Percentiles rank a stretch among this genome's conserved stretches.
phyloP scores from a whole-genome alignment of 2,329 filamentous ascomycete genomes.

The Hypoxylon sp. region DNA sequence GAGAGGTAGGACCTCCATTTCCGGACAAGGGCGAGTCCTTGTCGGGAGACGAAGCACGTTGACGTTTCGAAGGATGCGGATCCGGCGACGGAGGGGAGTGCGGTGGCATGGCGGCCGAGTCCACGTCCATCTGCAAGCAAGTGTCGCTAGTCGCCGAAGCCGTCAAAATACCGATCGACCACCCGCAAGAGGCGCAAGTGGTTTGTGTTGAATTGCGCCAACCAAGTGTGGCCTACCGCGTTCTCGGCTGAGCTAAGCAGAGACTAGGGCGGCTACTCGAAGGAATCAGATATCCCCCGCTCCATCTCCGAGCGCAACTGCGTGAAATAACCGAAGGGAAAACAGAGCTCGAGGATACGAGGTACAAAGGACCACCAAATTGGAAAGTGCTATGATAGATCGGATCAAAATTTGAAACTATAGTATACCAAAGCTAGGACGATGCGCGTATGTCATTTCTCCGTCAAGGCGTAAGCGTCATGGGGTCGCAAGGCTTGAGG shows the following conservation, averaged over 20 bases:
- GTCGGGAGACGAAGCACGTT: slow-evolving; percentile 68
- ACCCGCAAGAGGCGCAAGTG: slow-evolving; percentile 27
- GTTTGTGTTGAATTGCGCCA: slow-evolving; percentile 29
- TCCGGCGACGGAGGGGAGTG: slow-evolving; percentile 65
- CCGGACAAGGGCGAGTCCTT: slow-evolving; percentile 60
- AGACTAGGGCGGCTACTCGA: slow-evolving; percentile 37
- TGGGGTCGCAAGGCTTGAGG: slow-evolving; percentile 33
- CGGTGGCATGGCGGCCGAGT: slow-evolving; percentile 59
- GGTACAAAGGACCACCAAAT: slow-evolving; percentile 8
- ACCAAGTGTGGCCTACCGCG: slow-evolving; percentile 20
- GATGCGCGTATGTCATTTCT: slow-evolving; percentile 19
- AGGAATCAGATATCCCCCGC: slow-evolving; percentile 39
- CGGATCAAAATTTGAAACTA: slow-evolving; percentile 11
- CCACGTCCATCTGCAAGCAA: slow-evolving; percentile 35
- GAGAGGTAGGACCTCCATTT: slow-evolving; percentile 56
- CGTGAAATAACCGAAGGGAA: slow-evolving; percentile 35
- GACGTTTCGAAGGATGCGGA: slow-evolving; percentile 70
- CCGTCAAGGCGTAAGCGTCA: slow-evolving; percentile 9
- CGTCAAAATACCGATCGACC: slow-evolving; percentile 20
- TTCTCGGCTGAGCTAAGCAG: slow-evolving; percentile 34
- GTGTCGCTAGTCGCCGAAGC: slow-evolving; percentile 22
- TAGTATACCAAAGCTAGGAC: slow-evolving; percentile 19
- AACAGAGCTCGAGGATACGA: slow-evolving; percentile 9
- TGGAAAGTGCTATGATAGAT: not conserved
- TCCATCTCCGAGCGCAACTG: slow-evolving; percentile 43